Percentiles rank a stretch among this genome's conserved stretches.
Evolutionary conservation across 192 early-diverging fungal species (phyloP).

Genomic region (Phycomyces blakesleeanus): DNA sequence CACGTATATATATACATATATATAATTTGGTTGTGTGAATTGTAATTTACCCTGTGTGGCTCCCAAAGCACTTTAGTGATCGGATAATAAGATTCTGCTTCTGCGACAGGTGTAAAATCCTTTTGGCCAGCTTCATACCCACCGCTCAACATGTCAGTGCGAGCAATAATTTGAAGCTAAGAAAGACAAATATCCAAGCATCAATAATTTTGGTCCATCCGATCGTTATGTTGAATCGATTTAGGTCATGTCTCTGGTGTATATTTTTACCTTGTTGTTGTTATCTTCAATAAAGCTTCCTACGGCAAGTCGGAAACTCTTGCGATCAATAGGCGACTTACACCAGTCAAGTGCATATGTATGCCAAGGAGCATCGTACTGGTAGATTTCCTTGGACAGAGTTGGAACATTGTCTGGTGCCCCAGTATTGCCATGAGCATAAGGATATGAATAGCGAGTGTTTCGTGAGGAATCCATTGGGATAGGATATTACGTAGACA

Average conservation of each 20-base stretch:
- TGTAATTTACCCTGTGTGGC: constrained; percentile 55
- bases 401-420: constrained; percentile 19
- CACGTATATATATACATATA: not conserved
- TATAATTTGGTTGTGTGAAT: not conserved
- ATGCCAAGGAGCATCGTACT: constrained; percentile 78
- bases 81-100: constrained; percentile 80
- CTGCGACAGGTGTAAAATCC: constrained; percentile 75
- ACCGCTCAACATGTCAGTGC: constrained; percentile 45
- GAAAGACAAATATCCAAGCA: too few relatives aligned
- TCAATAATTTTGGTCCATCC: too few relatives aligned
- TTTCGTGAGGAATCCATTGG: constrained; percentile 13
- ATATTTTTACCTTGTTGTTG: constrained; percentile 53
- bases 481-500: not conserved
- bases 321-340: constrained; percentile 56
- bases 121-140: constrained; percentile 30
- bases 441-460: constrained; percentile 13
- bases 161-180: constrained; percentile 65
- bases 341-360: constrained; percentile 91
- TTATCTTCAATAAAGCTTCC: constrained; percentile 76
- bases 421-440: constrained; percentile 2
- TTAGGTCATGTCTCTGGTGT: too few relatives aligned
- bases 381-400: constrained; percentile 69
- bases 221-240: too few relatives aligned
- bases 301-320: constrained; percentile 77
- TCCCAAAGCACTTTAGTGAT: constrained; percentile 90